Conservation (phyloP, 148 eudicot genomes). For the Chenopodium formosanum region DNA sequence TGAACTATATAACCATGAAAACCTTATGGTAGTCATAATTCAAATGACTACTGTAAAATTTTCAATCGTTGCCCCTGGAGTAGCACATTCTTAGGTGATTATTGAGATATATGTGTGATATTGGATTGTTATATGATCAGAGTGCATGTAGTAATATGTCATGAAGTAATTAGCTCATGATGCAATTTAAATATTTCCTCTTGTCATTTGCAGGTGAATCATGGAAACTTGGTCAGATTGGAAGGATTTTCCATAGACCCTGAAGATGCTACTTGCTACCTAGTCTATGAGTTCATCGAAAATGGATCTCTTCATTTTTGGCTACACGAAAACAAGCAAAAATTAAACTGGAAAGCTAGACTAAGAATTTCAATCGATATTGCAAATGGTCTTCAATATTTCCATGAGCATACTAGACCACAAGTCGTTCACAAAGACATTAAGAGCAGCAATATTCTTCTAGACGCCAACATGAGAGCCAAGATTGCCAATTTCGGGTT, state of each 20-base stretch:
- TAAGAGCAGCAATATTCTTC: constrained; percentile 79
- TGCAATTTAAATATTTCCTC: too few species aligned
- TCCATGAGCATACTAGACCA: constrained; percentile 88
- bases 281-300: constrained; percentile 79
- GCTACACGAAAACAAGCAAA: constrained; percentile 54
- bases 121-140: too few species aligned
- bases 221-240: constrained; percentile 79
- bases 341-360: constrained; percentile 68
- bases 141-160: too few species aligned
- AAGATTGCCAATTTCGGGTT: constrained; percentile 90
- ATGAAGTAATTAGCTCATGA: background rate
- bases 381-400: constrained; percentile 88
- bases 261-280: constrained; percentile 74
- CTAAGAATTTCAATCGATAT: constrained; percentile 73
- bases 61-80: too few species aligned
- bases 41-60: too few species aligned
- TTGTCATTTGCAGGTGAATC: constrained; percentile 55
- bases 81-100: too few species aligned
- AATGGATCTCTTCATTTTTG: constrained; percentile 78
- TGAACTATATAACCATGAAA: too few species aligned
- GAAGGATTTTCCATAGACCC: constrained; percentile 93
- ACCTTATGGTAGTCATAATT: too few species aligned
- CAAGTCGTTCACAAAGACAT: constrained; percentile 94
- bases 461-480: constrained; percentile 74
- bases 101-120: too few species aligned